Base-by-base conservation (phyloP, 768 basidiomycete genomes). In the Xerocomus spinulosus region DNA sequence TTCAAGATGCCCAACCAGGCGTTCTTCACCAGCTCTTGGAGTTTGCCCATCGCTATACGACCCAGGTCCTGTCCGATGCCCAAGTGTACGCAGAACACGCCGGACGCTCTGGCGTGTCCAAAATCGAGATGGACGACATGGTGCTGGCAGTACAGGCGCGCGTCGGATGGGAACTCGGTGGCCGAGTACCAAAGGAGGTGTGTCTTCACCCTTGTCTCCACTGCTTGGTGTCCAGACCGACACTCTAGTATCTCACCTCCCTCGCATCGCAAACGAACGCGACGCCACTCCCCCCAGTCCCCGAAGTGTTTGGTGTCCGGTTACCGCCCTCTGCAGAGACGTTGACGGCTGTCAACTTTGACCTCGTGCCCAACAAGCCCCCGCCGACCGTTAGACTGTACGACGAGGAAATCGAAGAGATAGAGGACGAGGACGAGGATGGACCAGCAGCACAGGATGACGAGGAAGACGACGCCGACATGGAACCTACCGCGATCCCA, bases 111-210 rank as follows among this genome's bases (percentile, higher is more conserved):
- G 85, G 84, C 49, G 26, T 15, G 17, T 43, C 63, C 42, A 90
- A 86, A 70, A 74, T 92, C 46, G 89, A 91, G 54, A 79, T 84
- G 74, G 89, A 92, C 53, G 90, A 92, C 66, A 72, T 88, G 39
- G 77, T 80, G 4, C 73, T 92, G 33, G 87, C 89, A 2, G 83
- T 91, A 5, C 90, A 92, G 65, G 88, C 89, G 6, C 82, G 90
- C 48, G 91, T 92, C 4, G 91, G 90, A 35, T 92, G 91, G 91
- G 91, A 92, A 66, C 87, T 91, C 63, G 90, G 89, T 20, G 90
- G 91, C 6, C 77, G 89, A 32, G 81, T 92, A 24, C 90, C 90
- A 3, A 92, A 92, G 69, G 90, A 92, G 80, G 90, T 92, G 48
- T 24, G 72, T 66, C 38, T 8, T 2, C 15, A 8, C 26, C 30